Conservation (phyloP, 2,329 filamentous ascomycete genomes). For the Neoarthrinium moseri region DNA sequence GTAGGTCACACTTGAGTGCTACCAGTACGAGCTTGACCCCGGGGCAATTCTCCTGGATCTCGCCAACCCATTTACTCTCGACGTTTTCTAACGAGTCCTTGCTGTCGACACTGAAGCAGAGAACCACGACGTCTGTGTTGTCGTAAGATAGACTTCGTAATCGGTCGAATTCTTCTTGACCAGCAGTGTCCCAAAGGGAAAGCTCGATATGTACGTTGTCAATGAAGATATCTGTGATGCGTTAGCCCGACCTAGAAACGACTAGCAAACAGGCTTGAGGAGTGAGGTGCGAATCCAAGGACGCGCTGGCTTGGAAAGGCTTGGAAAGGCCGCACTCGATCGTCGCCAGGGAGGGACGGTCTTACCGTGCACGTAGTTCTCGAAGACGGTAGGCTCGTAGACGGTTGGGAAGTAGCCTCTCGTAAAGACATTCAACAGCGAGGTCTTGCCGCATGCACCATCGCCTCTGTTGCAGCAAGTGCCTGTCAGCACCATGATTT, state of each 20-base stretch:
- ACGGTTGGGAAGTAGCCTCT: slow-evolving; percentile 99
- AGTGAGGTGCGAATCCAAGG: not conserved
- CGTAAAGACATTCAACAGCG: slow-evolving; percentile 95
- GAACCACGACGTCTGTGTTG: slow-evolving; percentile 97
- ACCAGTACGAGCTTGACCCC: slow-evolving; percentile 93
- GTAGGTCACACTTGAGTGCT: slow-evolving; percentile 93
- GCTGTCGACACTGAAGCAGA: slow-evolving; percentile 97
- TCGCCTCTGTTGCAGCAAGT: slow-evolving; percentile 66
- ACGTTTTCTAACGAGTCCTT: slow-evolving; percentile 97
- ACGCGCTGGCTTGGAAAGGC: not conserved
- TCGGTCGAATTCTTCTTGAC: slow-evolving; percentile 98
- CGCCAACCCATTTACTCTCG: slow-evolving; percentile 96
- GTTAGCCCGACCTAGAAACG: slow-evolving; percentile 4
- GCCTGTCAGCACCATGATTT: not conserved
- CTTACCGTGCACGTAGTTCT: slow-evolving; percentile 97
- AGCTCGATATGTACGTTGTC: slow-evolving; percentile 96
- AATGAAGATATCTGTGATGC: slow-evolving; percentile 82
- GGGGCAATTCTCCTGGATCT: slow-evolving; percentile 97
- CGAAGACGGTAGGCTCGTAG: slow-evolving; percentile 97
- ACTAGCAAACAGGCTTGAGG: not conserved
- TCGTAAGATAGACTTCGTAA: slow-evolving; percentile 93
- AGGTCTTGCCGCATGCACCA: slow-evolving; percentile 96
- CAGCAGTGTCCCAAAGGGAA: slow-evolving; percentile 96
- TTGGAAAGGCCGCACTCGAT: not conserved
- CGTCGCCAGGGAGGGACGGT: slow-evolving; percentile 5